A percentile compares a stretch with the other conserved stretches of the same genome.
These are phyloP conservation scores for Amphicarpaea edgeworthii DNA, from an alignment of 306 rosid species.

Conservation along the genomic window DNA sequence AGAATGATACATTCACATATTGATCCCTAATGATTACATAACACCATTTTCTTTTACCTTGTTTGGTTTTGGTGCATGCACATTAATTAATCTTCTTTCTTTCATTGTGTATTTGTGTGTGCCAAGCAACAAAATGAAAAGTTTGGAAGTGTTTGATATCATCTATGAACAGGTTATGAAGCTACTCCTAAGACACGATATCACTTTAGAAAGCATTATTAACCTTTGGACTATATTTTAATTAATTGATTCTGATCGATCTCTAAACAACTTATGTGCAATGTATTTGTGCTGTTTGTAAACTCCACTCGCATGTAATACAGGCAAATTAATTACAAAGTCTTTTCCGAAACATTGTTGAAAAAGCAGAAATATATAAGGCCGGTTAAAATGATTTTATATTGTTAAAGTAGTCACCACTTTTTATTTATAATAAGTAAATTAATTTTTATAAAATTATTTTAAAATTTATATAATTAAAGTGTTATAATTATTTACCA, in stretches of 20 bases:
- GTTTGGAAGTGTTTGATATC: background rate
- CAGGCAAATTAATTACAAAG: background rate
- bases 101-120: background rate
- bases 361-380: background rate
- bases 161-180: background rate
- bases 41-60: background rate
- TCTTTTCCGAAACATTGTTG: background rate
- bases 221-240: background rate
- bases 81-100: background rate
- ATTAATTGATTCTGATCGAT: background rate
- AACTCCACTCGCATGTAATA: background rate
- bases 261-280: background rate
- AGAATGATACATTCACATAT: conserved; percentile 23
- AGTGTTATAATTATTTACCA: too few relatives aligned
- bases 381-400: too few relatives aligned
- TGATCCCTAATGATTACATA: conserved; percentile 34
- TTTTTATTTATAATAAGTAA: too few relatives aligned
- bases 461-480: too few relatives aligned
- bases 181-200: background rate
- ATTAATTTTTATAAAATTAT: too few relatives aligned
- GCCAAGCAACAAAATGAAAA: background rate
- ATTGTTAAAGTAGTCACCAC: too few relatives aligned
- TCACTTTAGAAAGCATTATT: conserved; percentile 9
- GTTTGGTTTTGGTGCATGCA: background rate
- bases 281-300: background rate